Evolutionary conservation across 1,139 yeast genomes (phyloP), one percentile per base, ranked within the genome.

Genomic region (Kurtzmaniella natalensis): DNA sequence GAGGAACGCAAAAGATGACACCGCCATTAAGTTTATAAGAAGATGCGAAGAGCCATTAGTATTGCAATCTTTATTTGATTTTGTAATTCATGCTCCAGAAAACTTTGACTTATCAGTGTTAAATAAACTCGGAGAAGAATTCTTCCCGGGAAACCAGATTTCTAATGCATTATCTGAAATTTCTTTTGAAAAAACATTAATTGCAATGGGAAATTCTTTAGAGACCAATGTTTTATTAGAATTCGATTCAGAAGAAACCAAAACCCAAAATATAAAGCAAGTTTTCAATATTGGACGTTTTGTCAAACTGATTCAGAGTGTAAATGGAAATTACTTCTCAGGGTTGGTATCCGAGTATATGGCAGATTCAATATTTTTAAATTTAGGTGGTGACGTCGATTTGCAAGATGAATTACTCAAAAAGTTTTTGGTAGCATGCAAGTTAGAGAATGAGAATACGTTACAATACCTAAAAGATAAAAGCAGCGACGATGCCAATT

Each of bases 181-280:
- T 3, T 17, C 8, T 7, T 26, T 26, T 30, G 32, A 45, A 17
- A 36, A 30, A 3, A 41, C 40, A 24, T 35, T 49, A 9, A 43
- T 75, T 18, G 50, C 79, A 0, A 49, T 75, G 18, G 68, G 76
- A 0, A 74, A 72, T 42, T 64, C 76, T 2, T 46, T 76, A 31
- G 68, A 59, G 13, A 57, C 60, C 18, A 67, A 64, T 33, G 52
- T 67, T 1, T 64, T 60, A 39, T 45, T 75, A 19, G 42, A 70
- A 9, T 17, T 36, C 4, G 34, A 38, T 2, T 45, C 45, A 1
- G 35, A 35, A 3, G 25, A 37, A 0, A 42, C 47, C 25, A 41
- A 49, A 10, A 14, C 11, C 10, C 14, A 18, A 26, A 4, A 17
- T 19, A 29, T 48, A 25, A 37, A 39, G 0, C 8, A 31, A 1